Evolutionary conservation across 352 stramenopile genomes (phyloP).

Genomic region (Pythium folliculosum): DNA sequence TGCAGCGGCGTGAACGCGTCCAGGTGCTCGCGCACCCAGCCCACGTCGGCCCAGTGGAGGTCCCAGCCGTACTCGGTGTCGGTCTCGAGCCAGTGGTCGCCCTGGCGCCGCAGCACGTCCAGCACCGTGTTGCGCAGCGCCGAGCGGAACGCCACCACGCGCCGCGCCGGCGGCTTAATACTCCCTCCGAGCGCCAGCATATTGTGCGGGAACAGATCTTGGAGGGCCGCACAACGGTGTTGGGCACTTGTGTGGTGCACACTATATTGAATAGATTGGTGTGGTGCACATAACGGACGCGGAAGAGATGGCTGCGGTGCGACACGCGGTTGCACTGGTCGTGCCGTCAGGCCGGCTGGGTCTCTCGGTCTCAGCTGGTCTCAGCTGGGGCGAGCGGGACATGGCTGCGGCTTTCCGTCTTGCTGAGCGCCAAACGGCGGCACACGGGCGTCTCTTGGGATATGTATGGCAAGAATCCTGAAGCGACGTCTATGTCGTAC

Average conservation of each 20-base stretch:
- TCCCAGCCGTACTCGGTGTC: constrained; percentile 81
- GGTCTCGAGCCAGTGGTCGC: constrained; percentile 68
- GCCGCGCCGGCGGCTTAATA: constrained; percentile 5
- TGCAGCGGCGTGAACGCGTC: constrained; percentile 63
- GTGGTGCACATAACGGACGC: background rate
- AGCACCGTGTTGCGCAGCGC: constrained; percentile 79
- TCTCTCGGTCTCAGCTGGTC: background rate
- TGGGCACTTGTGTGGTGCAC: too few species aligned
- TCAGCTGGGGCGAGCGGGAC: background rate
- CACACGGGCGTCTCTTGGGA: too few species aligned
- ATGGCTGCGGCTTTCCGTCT: background rate
- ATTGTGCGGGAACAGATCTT: background rate
- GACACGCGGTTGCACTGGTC: background rate
- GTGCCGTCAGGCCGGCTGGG: too few species aligned
- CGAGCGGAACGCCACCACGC: constrained; percentile 54
- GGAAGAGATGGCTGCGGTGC: background rate
- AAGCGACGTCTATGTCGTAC: background rate
- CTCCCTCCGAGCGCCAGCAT: background rate
- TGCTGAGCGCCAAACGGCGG: background rate
- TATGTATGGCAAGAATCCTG: background rate
- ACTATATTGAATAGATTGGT: background rate
- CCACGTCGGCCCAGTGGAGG: constrained; percentile 82
- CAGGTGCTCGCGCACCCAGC: constrained; percentile 82
- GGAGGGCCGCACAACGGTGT: too few species aligned
- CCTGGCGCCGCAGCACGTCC: constrained; percentile 62